These are phyloP conservation scores for Irpex lacteus DNA, from an alignment of 1,284 basidiomycete genomes.

Conservation along the genomic window DNA sequence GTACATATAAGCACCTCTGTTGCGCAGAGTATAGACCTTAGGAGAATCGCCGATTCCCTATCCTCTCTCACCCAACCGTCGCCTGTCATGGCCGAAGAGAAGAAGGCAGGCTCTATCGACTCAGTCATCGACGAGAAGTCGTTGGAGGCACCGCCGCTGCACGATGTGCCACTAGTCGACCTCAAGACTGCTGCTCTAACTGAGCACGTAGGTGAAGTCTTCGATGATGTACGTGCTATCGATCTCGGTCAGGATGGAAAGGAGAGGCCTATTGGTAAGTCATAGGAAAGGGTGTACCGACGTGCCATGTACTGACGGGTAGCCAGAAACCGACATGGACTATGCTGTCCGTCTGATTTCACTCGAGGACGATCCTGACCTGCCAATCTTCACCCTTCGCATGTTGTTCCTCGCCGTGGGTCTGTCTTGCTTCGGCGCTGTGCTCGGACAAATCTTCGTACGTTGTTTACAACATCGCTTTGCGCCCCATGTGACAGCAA, in stretches of 20 bases:
- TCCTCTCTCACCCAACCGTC: background rate
- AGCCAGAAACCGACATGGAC: slow-evolving; percentile 42
- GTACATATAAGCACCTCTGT: background rate
- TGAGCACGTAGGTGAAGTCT: slow-evolving; percentile 27
- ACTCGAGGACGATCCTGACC: slow-evolving; percentile 55
- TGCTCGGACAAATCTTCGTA: slow-evolving; percentile 58
- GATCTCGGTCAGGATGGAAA: slow-evolving; percentile 37
- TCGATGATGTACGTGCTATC: slow-evolving; percentile 34
- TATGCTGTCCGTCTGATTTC: slow-evolving; percentile 48
- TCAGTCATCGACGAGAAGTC: slow-evolving; percentile 16
- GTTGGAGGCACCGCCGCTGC: background rate
- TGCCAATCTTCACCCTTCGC: slow-evolving; percentile 48
- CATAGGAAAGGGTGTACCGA: background rate
- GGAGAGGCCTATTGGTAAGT: slow-evolving; percentile 38
- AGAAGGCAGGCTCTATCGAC: slow-evolving; percentile 13
- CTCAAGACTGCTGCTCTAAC: slow-evolving; percentile 15
- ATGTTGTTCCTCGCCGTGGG: slow-evolving; percentile 46
- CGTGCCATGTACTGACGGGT: background rate
- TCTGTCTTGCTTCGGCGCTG: slow-evolving; percentile 52
- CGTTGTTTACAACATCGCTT: slow-evolving; percentile 19
- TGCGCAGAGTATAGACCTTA: background rate
- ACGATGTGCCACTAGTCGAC: slow-evolving; percentile 12
- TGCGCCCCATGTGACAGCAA: background rate
- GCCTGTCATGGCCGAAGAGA: slow-evolving; percentile 1
- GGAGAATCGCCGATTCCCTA: slow-evolving; percentile 1